Evolutionary conservation across 768 basidiomycete species (phyloP).

Genomic region (Mycena sanguinolenta): DNA sequence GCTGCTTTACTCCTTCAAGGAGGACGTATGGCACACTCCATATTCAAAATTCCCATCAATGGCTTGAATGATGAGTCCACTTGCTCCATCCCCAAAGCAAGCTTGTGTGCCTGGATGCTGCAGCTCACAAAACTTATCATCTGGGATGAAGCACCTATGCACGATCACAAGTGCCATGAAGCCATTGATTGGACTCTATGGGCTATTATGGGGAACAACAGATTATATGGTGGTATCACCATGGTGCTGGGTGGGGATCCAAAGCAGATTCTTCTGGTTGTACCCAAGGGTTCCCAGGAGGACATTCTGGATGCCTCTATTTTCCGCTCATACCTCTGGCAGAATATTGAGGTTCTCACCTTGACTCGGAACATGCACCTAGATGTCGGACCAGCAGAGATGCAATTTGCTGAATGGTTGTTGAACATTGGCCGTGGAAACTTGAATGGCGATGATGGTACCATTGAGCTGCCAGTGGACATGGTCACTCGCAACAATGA

Average conservation of each 20-base stretch:
- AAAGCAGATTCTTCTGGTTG: constrained; percentile 53
- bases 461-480: not conserved
- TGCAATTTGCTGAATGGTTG: not conserved
- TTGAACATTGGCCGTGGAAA: constrained; percentile 1
- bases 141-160: not conserved
- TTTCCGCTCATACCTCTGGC: constrained; percentile 3
- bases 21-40: constrained; percentile 54
- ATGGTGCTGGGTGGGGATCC: constrained; percentile 50
- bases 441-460: not conserved
- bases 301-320: constrained; percentile 47
- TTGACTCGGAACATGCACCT: constrained; percentile 3
- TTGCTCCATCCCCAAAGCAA: constrained; percentile 7
- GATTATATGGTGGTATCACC: constrained; percentile 32
- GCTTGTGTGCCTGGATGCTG: constrained; percentile 34
- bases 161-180: not conserved
- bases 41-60: constrained; percentile 53
- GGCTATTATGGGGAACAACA: constrained; percentile 11
- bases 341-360: not conserved
- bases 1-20: constrained; percentile 26
- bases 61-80: not conserved
- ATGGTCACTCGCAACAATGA: not conserved
- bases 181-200: not conserved
- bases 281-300: constrained; percentile 45
- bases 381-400: not conserved
- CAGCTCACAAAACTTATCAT: not conserved